These are phyloP conservation scores for Pyrenula aspistea DNA, from an alignment of 495 filamentous ascomycete genomes.

Conservation along the genomic window DNA sequence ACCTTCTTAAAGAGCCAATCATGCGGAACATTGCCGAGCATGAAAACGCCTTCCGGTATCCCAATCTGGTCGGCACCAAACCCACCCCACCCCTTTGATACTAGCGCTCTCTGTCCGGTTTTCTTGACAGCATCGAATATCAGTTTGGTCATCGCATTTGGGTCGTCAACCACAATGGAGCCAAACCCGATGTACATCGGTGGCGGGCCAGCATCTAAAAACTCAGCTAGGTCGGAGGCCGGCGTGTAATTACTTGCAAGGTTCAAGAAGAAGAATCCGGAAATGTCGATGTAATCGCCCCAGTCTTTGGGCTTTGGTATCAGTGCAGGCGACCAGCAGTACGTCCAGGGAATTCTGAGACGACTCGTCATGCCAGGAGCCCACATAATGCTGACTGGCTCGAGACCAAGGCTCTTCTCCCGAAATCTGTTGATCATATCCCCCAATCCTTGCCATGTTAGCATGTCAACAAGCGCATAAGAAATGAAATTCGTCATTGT, in stretches of 20 bases:
- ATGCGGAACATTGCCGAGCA: slow-evolving; percentile 68
- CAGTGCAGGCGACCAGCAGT: slow-evolving; percentile 72
- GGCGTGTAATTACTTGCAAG: slow-evolving; percentile 53
- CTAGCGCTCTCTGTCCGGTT: slow-evolving; percentile 57
- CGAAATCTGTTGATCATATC: slow-evolving; percentile 66
- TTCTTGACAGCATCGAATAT: slow-evolving; percentile 58
- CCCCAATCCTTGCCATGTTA: slow-evolving; percentile 72
- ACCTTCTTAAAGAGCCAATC: slow-evolving; percentile 75
- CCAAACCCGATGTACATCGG: slow-evolving; percentile 78
- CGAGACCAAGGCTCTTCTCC: slow-evolving; percentile 49
- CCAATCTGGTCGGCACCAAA: slow-evolving; percentile 50
- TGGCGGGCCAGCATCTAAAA: slow-evolving; percentile 52
- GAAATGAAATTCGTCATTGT: slow-evolving; percentile 58
- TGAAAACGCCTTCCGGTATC: slow-evolving; percentile 56
- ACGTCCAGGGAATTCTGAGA: slow-evolving; percentile 63
- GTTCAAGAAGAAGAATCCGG: slow-evolving; percentile 64
- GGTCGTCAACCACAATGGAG: slow-evolving; percentile 70
- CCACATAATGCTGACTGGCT: slow-evolving; percentile 53
- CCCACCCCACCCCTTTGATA: slow-evolving; percentile 75
- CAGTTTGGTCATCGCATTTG: slow-evolving; percentile 47
- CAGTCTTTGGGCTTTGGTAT: slow-evolving; percentile 71
- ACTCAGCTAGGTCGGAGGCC: slow-evolving; percentile 44
- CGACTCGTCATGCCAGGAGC: slow-evolving; percentile 52
- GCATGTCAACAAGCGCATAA: slow-evolving; percentile 65
- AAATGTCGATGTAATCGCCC: slow-evolving; percentile 56